Conservation (phyloP, 1,139 yeast species). For the Hansenula lynferdii region DNA sequence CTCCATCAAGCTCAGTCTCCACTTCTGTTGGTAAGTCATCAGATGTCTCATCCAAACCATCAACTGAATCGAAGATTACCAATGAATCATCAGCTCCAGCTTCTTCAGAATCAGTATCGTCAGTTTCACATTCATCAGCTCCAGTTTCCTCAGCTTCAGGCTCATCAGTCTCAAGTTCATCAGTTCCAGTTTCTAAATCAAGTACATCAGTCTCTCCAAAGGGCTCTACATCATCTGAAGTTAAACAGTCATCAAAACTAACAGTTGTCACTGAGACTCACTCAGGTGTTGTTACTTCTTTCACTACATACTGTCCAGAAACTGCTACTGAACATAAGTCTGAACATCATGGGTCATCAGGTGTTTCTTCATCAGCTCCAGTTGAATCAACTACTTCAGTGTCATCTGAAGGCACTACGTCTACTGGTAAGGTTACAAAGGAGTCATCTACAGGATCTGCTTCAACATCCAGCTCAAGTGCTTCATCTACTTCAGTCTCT, state of each 20-base stretch:
- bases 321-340: conserved; percentile 7
- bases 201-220: no score
- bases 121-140: neutral
- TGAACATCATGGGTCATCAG: neutral
- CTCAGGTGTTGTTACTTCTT: conserved; percentile 20
- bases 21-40: neutral
- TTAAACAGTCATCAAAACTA: neutral
- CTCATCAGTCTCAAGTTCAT: neutral
- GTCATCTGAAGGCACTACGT: neutral
- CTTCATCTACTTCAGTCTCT: conserved; percentile 1
- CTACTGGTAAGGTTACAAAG: conserved; percentile 5
- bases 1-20: neutral
- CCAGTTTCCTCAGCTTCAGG: neutral
- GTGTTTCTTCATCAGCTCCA: neutral
- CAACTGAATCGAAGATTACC: neutral
- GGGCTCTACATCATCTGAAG: neutral
- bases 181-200: neutral
- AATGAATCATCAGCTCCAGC: neutral
- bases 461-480: conserved; percentile 3
- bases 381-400: conserved; percentile 7
- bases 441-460: neutral
- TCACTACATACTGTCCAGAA: conserved; percentile 29
- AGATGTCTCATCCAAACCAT: neutral
- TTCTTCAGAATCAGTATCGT: neutral
- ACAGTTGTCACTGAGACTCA: conserved; percentile 14